phyloP scores from a whole-genome alignment of 305 asterid genomes.

The Fraxinus xanthoxyloides region DNA sequence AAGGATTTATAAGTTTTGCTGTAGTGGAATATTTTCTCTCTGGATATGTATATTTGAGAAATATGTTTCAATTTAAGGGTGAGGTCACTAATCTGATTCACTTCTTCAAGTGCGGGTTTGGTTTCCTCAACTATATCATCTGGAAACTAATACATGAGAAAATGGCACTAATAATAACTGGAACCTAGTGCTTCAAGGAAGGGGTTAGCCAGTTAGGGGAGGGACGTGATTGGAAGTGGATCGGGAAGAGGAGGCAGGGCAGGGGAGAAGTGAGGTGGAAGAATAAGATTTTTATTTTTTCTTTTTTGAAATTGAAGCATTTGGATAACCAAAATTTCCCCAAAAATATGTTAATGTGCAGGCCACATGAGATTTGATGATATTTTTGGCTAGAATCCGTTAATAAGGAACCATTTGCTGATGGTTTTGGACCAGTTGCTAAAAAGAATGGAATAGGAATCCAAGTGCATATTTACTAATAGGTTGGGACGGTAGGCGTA shows the following conservation, averaged over 20 bases:
- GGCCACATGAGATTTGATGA: background rate
- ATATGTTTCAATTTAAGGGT: background rate
- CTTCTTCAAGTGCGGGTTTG: background rate
- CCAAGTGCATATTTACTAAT: background rate
- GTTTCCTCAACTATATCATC: background rate
- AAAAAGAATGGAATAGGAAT: background rate
- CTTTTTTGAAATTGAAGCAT: background rate
- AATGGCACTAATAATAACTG: background rate
- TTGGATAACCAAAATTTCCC: background rate
- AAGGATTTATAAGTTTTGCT: background rate
- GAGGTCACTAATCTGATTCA: background rate
- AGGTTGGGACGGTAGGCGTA: background rate
- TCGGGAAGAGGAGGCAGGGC: background rate
- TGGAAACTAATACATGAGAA: background rate
- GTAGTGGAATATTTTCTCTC: background rate
- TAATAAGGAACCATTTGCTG: background rate
- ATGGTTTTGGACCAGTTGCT: background rate
- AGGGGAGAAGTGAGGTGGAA: background rate
- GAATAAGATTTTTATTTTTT: background rate
- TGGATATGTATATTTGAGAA: background rate
- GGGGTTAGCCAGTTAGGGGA: background rate
- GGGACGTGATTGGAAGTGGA: background rate
- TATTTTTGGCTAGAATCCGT: background rate
- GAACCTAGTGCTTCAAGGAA: background rate
- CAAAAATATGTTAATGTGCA: background rate